Conservation (phyloP, 768 basidiomycete genomes). For the Podaxis mareebaensis region DNA sequence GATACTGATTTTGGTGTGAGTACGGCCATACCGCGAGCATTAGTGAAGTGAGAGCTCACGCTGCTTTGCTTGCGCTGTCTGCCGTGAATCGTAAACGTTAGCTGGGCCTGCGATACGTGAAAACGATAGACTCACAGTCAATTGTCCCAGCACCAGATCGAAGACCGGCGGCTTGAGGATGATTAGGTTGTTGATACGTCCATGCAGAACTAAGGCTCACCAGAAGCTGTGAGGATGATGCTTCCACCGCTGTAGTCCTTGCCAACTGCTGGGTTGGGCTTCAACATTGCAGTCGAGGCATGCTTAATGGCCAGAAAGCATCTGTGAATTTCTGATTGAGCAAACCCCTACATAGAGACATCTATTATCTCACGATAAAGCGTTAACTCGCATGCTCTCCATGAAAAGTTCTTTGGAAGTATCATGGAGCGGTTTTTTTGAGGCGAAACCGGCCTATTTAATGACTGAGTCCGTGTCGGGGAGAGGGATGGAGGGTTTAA, state of each 20-base stretch:
- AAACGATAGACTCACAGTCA: constrained; percentile 59
- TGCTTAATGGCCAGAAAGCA: constrained; percentile 90
- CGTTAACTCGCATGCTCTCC: constrained; percentile 77
- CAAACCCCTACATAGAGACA: neutral
- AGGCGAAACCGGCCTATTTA: constrained; percentile 67
- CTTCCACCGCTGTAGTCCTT: constrained; percentile 75
- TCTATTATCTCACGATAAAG: constrained; percentile 44
- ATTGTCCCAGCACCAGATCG: constrained; percentile 79
- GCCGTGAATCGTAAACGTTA: constrained; percentile 8
- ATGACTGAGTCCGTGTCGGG: constrained; percentile 1
- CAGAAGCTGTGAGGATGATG: constrained; percentile 85
- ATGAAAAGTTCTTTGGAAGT: constrained; percentile 68
- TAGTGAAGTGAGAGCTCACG: constrained; percentile 50
- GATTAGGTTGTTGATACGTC: constrained; percentile 9
- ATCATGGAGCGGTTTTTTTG: constrained; percentile 43
- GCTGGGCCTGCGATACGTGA: neutral
- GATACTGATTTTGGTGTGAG: constrained; percentile 50
- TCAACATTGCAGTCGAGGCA: constrained; percentile 80
- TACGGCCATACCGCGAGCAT: neutral
- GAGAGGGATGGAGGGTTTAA: neutral
- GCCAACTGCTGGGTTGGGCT: constrained; percentile 62
- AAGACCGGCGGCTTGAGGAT: constrained; percentile 72
- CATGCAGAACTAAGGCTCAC: constrained; percentile 38
- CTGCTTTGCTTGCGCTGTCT: constrained; percentile 94
- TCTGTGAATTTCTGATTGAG: constrained; percentile 37